phyloP scores from a whole-genome alignment of 192 early-diverging fungal species.

The Rhizophagus prolifer region DNA sequence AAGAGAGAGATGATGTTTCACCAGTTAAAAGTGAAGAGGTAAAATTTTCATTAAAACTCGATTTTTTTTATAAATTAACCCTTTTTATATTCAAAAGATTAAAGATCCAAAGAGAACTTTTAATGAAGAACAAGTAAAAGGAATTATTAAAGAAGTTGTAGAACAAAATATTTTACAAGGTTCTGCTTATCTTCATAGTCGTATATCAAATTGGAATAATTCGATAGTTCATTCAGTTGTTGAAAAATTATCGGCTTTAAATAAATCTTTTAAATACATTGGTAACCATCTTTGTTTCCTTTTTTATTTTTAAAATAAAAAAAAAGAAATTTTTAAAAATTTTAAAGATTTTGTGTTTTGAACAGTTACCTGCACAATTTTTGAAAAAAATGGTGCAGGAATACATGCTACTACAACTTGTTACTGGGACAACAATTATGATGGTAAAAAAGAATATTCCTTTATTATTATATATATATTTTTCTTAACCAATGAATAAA shows the following conservation, averaged over 20 bases:
- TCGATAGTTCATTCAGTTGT: slow-evolving; percentile 66
- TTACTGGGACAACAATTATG: slow-evolving; percentile 73
- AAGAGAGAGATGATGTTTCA: no score
- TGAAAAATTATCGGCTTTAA: slow-evolving; percentile 64
- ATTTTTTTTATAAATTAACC: no score
- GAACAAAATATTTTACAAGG: slow-evolving; percentile 63
- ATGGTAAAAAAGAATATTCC: slow-evolving; percentile 55
- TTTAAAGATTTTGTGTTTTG: no score
- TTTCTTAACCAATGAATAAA: neutral
- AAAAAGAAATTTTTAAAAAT: no score
- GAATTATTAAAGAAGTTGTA: slow-evolving; percentile 66
- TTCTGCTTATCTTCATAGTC: slow-evolving; percentile 68
- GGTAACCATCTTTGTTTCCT: slow-evolving; percentile 39
- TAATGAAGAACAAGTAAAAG: slow-evolving; percentile 62
- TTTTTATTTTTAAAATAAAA: no score
- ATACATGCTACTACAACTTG: slow-evolving; percentile 72
- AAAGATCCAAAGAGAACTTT: slow-evolving; percentile 54
- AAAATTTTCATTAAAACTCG: no score
- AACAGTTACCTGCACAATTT: slow-evolving; percentile 78
- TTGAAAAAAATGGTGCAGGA: slow-evolving; percentile 82
- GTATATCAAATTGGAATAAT: slow-evolving; percentile 75
- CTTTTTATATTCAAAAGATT: neutral
- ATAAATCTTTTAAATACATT: slow-evolving; percentile 80
- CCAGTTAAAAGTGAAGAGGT: no score
- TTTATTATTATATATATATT: neutral